Base-by-base conservation (phyloP, 202 grass and related monocot species). In the Musa balbisiana region DNA sequence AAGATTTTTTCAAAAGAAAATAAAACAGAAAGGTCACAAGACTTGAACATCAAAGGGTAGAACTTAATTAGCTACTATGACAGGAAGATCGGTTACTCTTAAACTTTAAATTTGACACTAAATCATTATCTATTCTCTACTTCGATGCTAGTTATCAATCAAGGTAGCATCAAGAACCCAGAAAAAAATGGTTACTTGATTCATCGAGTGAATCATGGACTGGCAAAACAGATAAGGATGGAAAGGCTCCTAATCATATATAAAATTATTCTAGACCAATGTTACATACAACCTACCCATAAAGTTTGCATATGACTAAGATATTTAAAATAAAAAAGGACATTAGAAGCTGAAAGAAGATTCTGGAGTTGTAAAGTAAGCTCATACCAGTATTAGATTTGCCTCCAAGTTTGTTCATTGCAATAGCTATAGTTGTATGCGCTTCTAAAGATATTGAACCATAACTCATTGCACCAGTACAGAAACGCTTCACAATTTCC, bases 391-490 rank as follows among this genome's bases (percentile, higher is more conserved):
- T 99, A 78, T 99, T 99, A 69, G 95, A 99, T 99, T 99, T 99
- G 22, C 95, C 95, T 77, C 89, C 89, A 82, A 99, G 88, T 81
- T 80, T 99, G 74, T 99, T 99, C 95, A 99, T 99, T 16, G 95
- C 95, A 70, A 87, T 80, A 74, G 95, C 95, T 80, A 99, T 91
- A 68, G 95, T 80, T 64, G 89, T 95, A 84, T 99, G 95, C 49
- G 95, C 95, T 89, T 99, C 95, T 24, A 99, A 76, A 11, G 95
- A 99, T 86, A 99, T 95, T 69, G 95, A 99, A 23, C 95, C 95
- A 86, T 99, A 99, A 92, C 95, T 99, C 95, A 99, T 99, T 0
- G 95, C 95, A 66, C 95, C 95, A 15, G 95, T 99, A 80, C 78
- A 82, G 70, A 99, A 99, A 51, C 89, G 88, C 73, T 99, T 99